Percentiles rank a stretch among this genome's conserved stretches.
These are phyloP conservation scores for Akebia trifoliata DNA, from an alignment of 164 flowering plant genomes.

Conservation along the genomic window DNA sequence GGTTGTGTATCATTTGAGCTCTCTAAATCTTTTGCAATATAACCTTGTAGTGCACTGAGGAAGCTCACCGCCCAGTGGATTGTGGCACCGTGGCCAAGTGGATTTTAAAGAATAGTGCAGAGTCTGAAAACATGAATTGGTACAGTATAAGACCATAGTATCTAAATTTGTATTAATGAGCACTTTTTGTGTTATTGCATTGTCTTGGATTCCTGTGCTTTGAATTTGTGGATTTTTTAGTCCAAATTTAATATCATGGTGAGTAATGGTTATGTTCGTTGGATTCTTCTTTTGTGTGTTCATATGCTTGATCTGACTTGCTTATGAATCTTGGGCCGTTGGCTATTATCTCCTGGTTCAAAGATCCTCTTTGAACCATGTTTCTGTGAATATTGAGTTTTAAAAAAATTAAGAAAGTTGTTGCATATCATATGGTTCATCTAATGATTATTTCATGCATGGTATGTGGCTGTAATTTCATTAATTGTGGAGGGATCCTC, in stretches of 20 bases:
- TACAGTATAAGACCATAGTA: slow-evolving; percentile 8
- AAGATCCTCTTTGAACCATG: neutral
- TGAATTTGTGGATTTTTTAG: too few relatives aligned
- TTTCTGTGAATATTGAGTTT: too few relatives aligned
- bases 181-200: neutral
- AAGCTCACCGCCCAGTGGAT: slow-evolving; percentile 91
- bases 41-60: slow-evolving; percentile 59
- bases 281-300: too few relatives aligned
- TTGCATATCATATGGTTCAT: too few relatives aligned
- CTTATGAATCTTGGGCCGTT: neutral
- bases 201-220: too few relatives aligned
- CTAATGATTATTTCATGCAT: too few relatives aligned
- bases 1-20: neutral
- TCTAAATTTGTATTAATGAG: neutral
- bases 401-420: too few relatives aligned
- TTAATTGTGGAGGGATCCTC: too few relatives aligned
- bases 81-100: slow-evolving; percentile 65
- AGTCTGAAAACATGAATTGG: slow-evolving; percentile 72
- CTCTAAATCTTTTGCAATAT: neutral
- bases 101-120: slow-evolving; percentile 65
- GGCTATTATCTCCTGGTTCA: neutral
- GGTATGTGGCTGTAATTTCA: too few relatives aligned
- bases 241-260: too few relatives aligned
- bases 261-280: too few relatives aligned
- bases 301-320: neutral